These are phyloP conservation scores for Scheffersomyces cryptocercus DNA, from an alignment of 1,139 yeast genomes.

Conservation along the genomic window DNA sequence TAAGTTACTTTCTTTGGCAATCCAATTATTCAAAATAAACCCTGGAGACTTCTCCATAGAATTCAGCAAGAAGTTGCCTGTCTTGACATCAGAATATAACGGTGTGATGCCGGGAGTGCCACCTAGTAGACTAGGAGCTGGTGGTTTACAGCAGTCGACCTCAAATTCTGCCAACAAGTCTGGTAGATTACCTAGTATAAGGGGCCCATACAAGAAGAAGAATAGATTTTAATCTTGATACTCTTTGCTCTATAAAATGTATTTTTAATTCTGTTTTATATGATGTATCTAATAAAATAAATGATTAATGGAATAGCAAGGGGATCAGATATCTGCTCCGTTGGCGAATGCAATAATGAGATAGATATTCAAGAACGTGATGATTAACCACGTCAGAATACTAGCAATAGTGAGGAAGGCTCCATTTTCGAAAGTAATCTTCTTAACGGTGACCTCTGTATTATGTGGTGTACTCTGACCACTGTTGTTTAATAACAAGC, in stretches of 20 bases:
- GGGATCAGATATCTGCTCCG: constrained; percentile 61
- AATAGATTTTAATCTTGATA: constrained; percentile 16
- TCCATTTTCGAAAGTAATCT: constrained; percentile 63
- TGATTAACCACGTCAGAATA: constrained; percentile 66
- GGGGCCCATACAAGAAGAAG: constrained; percentile 44
- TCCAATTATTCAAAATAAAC: constrained; percentile 26
- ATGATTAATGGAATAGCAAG: constrained; percentile 1
- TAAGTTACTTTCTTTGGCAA: constrained; percentile 31
- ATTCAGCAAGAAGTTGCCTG: constrained; percentile 57
- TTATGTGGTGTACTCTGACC: constrained; percentile 1
- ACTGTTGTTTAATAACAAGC: constrained; percentile 8
- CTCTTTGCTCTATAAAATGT: background rate
- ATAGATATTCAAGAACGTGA: constrained; percentile 72
- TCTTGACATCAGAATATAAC: constrained; percentile 67
- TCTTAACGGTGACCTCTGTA: constrained; percentile 11
- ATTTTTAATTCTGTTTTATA: background rate
- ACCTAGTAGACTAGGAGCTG: constrained; percentile 20
- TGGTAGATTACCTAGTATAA: constrained; percentile 40
- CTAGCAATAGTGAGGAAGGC: constrained; percentile 53
- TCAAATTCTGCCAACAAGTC: constrained; percentile 14
- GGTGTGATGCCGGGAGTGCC: constrained; percentile 77
- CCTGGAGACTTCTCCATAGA: constrained; percentile 33
- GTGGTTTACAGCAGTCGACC: constrained; percentile 7
- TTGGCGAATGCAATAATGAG: constrained; percentile 65
- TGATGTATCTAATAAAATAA: constrained; percentile 8